These are phyloP conservation scores for Amoeboradix gromovi DNA, from an alignment of 371 early-diverging fungal genomes.

Conservation along the genomic window DNA sequence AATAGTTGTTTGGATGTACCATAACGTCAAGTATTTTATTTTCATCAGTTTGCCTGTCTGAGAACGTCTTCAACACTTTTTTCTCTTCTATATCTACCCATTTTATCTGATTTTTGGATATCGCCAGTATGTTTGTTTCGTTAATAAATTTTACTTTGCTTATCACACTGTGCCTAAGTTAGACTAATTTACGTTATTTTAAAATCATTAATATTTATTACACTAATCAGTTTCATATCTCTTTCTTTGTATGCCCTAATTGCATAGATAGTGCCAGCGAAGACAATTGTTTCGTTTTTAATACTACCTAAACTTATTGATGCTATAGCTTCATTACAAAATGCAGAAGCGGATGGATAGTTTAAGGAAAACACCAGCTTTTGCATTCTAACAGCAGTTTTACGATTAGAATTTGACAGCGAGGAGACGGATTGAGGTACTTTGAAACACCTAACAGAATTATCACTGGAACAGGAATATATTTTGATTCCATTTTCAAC, in stretches of 20 bases:
- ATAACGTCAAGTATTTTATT: neutral
- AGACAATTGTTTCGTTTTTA: neutral
- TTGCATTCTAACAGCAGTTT: neutral
- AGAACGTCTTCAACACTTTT: neutral
- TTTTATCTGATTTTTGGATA: neutral
- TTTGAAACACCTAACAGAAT: neutral
- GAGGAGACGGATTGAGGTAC: neutral
- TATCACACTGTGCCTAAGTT: neutral
- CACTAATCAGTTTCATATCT: neutral
- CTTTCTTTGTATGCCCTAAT: neutral
- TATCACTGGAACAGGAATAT: neutral
- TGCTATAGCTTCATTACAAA: neutral
- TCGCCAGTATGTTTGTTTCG: neutral
- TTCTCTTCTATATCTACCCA: neutral
- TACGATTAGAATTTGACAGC: neutral
- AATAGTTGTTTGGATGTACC: neutral
- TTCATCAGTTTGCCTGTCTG: neutral
- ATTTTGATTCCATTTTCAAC: neutral
- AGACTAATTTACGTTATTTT: too few species aligned
- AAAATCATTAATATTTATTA: neutral
- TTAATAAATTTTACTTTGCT: neutral
- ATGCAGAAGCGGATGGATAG: neutral
- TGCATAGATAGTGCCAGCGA: neutral
- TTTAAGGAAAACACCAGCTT: neutral
- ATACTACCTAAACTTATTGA: neutral